A percentile compares a stretch with the other conserved stretches of the same genome.
These are phyloP conservation scores for Suillus cothurnatus DNA, from an alignment of 768 basidiomycete species.

Conservation along the genomic window DNA sequence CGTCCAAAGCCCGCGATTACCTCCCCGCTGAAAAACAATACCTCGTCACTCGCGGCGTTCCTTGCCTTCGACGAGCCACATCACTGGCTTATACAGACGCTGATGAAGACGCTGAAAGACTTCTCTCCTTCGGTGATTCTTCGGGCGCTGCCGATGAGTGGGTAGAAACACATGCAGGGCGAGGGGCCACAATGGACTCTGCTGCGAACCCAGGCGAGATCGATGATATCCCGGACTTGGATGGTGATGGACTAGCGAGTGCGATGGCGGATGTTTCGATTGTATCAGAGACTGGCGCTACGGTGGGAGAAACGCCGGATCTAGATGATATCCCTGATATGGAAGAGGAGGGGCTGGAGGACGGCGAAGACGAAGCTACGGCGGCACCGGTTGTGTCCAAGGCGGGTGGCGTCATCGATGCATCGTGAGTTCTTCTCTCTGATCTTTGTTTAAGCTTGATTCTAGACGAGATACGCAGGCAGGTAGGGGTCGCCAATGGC, in stretches of 20 bases:
- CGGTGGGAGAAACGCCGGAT: slow-evolving; percentile 72
- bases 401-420: slow-evolving; percentile 41
- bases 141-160: slow-evolving; percentile 80
- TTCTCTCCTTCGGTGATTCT: slow-evolving; percentile 79
- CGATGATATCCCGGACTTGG: slow-evolving; percentile 87
- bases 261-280: slow-evolving; percentile 51
- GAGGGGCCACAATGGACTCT: slow-evolving; percentile 54
- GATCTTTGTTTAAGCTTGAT: neutral
- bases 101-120: slow-evolving; percentile 94
- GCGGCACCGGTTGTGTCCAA: slow-evolving; percentile 68
- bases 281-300: slow-evolving; percentile 34
- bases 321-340: slow-evolving; percentile 99
- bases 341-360: slow-evolving; percentile 92
- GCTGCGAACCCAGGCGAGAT: slow-evolving; percentile 65
- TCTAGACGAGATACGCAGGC: slow-evolving; percentile 38
- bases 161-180: slow-evolving; percentile 96
- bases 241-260: slow-evolving; percentile 50
- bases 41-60: slow-evolving; percentile 93
- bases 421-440: slow-evolving; percentile 44
- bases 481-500: slow-evolving; percentile 66
- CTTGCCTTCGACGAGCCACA: slow-evolving; percentile 91
- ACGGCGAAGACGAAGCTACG: slow-evolving; percentile 86
- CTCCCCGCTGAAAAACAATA: slow-evolving; percentile 97
- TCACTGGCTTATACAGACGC: slow-evolving; percentile 93
- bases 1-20: slow-evolving; percentile 84